A percentile compares a stretch with the other conserved stretches of the same genome.
These are phyloP conservation scores for Calonectria multiphialidica DNA, from an alignment of 2,329 filamentous ascomycete species.

Conservation along the genomic window DNA sequence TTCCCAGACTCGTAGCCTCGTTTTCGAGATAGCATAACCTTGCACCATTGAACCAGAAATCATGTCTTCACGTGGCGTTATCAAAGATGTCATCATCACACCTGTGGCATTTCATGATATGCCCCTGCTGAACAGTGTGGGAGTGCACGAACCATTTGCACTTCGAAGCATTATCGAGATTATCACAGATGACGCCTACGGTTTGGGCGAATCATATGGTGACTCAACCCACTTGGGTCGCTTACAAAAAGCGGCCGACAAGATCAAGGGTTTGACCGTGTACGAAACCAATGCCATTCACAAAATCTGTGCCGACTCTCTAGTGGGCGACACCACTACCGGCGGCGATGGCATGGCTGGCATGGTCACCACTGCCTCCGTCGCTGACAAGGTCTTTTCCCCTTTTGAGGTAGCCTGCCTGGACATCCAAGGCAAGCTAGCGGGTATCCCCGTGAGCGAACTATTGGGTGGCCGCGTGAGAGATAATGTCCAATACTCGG, in stretches of 20 bases:
- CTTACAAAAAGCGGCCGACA: conserved; percentile 47
- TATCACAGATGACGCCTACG: conserved; percentile 49
- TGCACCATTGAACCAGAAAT: background rate
- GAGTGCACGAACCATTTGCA: conserved; percentile 57
- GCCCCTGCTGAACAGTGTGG: conserved; percentile 57
- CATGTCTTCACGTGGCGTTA: conserved; percentile 46
- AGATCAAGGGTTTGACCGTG: conserved; percentile 46
- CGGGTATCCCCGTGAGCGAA: conserved; percentile 53
- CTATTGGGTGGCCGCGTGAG: conserved; percentile 54
- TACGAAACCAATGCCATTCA: conserved; percentile 86
- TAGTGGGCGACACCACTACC: conserved; percentile 63
- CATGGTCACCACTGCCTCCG: conserved; percentile 57
- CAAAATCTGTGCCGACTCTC: conserved; percentile 82
- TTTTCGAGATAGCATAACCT: background rate
- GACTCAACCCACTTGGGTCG: conserved; percentile 52
- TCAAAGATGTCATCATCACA: conserved; percentile 54
- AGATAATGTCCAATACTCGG: conserved; percentile 55
- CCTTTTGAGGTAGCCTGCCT: conserved; percentile 58
- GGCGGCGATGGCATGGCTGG: conserved; percentile 71
- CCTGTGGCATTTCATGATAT: conserved; percentile 59
- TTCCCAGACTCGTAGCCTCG: background rate
- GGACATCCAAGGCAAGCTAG: conserved; percentile 55
- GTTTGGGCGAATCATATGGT: conserved; percentile 56
- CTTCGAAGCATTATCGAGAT: conserved; percentile 57
- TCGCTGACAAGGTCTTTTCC: conserved; percentile 55